A percentile compares a stretch with the other conserved stretches of the same genome.
phyloP scores from a whole-genome alignment of 2,329 filamentous ascomycete species.

The Phyllosticta citribraziliensis region DNA sequence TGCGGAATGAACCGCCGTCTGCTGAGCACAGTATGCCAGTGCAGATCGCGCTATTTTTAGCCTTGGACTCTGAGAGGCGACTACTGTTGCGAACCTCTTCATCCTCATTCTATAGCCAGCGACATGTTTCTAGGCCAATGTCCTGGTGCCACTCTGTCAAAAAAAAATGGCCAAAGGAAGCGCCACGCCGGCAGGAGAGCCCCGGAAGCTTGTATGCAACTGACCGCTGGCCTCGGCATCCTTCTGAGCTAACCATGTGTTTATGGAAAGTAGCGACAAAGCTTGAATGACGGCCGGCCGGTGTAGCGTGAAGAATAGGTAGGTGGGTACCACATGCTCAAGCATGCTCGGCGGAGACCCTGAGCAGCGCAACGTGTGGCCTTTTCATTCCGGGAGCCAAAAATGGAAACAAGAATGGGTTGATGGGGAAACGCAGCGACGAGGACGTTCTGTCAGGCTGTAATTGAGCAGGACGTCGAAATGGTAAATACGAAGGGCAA shows the following conservation, averaged over 20 bases:
- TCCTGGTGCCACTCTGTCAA: neutral
- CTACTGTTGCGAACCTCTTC: neutral
- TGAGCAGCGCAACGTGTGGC: neutral
- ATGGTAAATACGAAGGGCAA: neutral
- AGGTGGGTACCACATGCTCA: neutral
- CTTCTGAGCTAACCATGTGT: neutral
- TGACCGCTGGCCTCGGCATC: neutral
- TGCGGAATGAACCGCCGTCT: neutral
- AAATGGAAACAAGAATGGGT: neutral
- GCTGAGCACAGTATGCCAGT: neutral
- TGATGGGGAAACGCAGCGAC: neutral
- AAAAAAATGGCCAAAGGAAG: neutral
- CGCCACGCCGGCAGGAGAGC: neutral
- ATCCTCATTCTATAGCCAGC: neutral
- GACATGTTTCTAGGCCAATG: neutral
- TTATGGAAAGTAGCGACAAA: neutral
- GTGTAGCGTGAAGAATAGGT: neutral
- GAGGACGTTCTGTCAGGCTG: neutral
- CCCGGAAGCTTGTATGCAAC: neutral
- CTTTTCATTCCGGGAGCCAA: neutral
- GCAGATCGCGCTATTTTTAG: neutral
- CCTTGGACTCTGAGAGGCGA: neutral
- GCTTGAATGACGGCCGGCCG: no score
- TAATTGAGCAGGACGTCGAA: neutral
- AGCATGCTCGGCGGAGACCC: neutral